Conservation (phyloP, 257 asterid species). For the Salvia hispanica region DNA sequence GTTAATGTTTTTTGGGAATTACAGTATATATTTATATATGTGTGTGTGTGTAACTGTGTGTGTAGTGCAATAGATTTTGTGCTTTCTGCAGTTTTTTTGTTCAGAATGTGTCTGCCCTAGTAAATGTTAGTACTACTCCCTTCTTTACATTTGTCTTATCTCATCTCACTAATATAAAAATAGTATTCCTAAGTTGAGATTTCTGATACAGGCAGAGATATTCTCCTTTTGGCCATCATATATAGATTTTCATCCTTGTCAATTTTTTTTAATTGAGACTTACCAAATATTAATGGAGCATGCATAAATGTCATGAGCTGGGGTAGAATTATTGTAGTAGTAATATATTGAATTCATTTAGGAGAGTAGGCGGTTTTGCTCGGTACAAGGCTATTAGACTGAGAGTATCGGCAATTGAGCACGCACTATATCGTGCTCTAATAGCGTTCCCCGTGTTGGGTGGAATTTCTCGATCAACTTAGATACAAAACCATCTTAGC, state of each 20-base stretch:
- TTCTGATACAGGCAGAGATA: constrained; percentile 7
- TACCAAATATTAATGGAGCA: neutral
- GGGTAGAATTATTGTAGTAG: neutral
- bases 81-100: constrained; percentile 25
- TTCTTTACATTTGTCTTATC: constrained; percentile 10
- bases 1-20: constrained; percentile 19
- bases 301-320: neutral
- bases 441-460: too few relatives aligned
- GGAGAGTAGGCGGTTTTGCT: neutral
- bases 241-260: neutral
- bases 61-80: constrained; percentile 1
- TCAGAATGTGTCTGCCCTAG: constrained; percentile 18
- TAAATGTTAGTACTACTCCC: neutral
- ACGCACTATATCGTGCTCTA: too few relatives aligned
- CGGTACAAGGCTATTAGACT: neutral
- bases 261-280: neutral
- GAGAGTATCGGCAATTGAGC: neutral
- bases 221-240: neutral
- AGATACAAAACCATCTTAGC: too few relatives aligned
- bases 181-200: neutral
- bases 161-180: neutral
- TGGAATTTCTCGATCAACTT: too few relatives aligned
- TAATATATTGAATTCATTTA: neutral
- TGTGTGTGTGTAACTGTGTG: too few relatives aligned
- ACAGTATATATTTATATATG: neutral